Evolutionary conservation across 2,329 filamentous ascomycete genomes (phyloP).

Genomic region (Seiridium cupressi): DNA sequence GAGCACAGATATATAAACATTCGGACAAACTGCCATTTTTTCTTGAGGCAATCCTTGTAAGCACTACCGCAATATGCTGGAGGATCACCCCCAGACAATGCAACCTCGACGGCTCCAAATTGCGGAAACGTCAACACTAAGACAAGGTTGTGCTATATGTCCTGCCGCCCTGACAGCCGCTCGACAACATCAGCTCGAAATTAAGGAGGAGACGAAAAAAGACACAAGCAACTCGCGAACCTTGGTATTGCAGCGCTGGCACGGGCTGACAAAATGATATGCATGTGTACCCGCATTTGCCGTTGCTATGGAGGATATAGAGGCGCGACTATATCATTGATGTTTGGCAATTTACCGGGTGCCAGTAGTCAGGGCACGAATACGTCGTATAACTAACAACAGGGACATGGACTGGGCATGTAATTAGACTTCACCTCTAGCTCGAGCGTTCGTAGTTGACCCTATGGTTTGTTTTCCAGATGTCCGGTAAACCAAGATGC

Average conservation of each 20-base stretch:
- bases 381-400: too few relatives aligned
- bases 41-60: background rate
- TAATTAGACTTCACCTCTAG: too few relatives aligned
- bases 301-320: background rate
- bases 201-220: background rate
- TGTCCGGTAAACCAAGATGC: too few relatives aligned
- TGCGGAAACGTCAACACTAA: slow-evolving; percentile 4
- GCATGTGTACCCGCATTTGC: background rate
- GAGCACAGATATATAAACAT: background rate
- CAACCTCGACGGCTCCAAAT: slow-evolving; percentile 3
- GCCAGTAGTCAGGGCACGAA: too few relatives aligned
- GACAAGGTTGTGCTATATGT: slow-evolving; percentile 2
- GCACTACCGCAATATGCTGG: slow-evolving; percentile 1
- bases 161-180: slow-evolving; percentile 5
- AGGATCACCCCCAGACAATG: slow-evolving; percentile 2
- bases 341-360: background rate
- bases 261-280: background rate
- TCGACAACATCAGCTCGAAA: slow-evolving; percentile 1
- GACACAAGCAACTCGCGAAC: background rate
- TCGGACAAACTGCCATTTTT: background rate
- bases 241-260: background rate
- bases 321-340: background rate
- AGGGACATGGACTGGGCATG: too few relatives aligned
- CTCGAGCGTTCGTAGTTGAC: too few relatives aligned
- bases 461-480: too few relatives aligned